Evolutionary conservation across 768 basidiomycete species (phyloP), one percentile per base, ranked within the genome.

Genomic region (Daedalea quercina): DNA sequence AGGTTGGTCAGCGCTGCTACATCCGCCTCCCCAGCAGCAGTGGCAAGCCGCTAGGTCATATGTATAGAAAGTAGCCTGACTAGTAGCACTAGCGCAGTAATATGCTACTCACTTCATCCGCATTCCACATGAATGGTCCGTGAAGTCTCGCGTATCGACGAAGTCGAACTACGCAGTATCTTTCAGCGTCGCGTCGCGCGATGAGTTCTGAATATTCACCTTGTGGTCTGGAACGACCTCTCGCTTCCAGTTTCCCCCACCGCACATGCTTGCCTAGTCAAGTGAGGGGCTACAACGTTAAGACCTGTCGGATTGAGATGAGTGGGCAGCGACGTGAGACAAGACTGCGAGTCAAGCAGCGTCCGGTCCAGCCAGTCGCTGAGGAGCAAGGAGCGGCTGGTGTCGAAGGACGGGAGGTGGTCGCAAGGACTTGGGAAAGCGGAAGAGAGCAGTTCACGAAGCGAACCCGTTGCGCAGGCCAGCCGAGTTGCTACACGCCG

Each of bases 151-250:
- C 20, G 88, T 87, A 70, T 97, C 93, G 64, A 99, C 79, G 64
- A 97, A 97, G 76, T 98, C 95, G 63, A 97, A 98, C 96, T 98
- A 44, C 11, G 47, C 12, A 31, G 13, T 41, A 31, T 22, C n/a
- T 19, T 28, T 12, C 33, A 23, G 51, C 42, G 25, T 35, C 51
- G 47, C 25, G 51, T 45, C 44, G n/a, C 3, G 22, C 47, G 20
- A 20, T 26, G 50, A 42, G 41, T 12, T n/a, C 44, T 17, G 45
- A 15, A 19, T 52, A 56, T 76, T 51, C 56, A 93, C 95, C 80
- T 98, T 99, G 73, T 98, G 96, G 73, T 97, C 96, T 51, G 90
- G 91, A 43, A 97, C 94, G 62, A 89, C 81, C 77, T 97, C 96
- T 65, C 94, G 80, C 76, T 98, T 98, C 96, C 94, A 96, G 60